A percentile compares a stretch with the other conserved stretches of the same genome.
Evolutionary conservation across 2,329 filamentous ascomycete genomes (phyloP).

Genomic region (Arthrobotrys pseudoclavata): DNA sequence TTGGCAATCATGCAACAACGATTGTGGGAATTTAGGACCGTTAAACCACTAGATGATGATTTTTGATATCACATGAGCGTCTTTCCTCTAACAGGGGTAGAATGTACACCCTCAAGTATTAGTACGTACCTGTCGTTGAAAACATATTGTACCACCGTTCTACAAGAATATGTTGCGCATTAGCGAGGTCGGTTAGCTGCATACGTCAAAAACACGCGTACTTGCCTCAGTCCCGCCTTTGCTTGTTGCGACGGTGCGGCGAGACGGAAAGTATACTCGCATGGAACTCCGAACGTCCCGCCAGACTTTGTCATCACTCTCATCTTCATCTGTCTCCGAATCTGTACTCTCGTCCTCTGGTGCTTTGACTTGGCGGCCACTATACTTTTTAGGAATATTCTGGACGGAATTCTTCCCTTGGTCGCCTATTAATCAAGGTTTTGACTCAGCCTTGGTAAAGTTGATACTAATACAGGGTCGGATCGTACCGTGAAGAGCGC

Average conservation of each 20-base stretch:
- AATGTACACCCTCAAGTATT: slow-evolving; percentile 1
- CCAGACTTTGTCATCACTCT: slow-evolving; percentile 61
- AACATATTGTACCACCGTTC: slow-evolving; percentile 85
- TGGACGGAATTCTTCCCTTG: slow-evolving; percentile 49
- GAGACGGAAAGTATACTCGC: slow-evolving; percentile 84
- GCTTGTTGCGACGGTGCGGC: slow-evolving; percentile 76
- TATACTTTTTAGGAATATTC: slow-evolving; percentile 55
- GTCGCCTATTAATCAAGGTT: slow-evolving; percentile 50
- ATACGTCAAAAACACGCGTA: slow-evolving; percentile 61
- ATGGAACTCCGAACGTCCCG: slow-evolving; percentile 70
- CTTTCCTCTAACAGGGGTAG: slow-evolving; percentile 14
- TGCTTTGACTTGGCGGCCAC: slow-evolving; percentile 65
- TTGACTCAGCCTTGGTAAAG: slow-evolving; percentile 50
- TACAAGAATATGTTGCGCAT: slow-evolving; percentile 65
- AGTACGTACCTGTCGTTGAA: slow-evolving; percentile 68
- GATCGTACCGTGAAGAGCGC: slow-evolving; percentile 71
- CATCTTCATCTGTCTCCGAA: slow-evolving; percentile 52
- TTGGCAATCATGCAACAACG: slow-evolving; percentile 80
- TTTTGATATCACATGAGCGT: slow-evolving; percentile 52
- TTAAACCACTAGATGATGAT: slow-evolving; percentile 75
- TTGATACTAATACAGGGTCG: slow-evolving; percentile 39
- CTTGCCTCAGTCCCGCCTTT: slow-evolving; percentile 74
- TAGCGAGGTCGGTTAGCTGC: slow-evolving; percentile 63
- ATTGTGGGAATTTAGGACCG: slow-evolving; percentile 76
- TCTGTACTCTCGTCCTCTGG: slow-evolving; percentile 69